Conservation (phyloP, 2,329 filamentous ascomycete genomes). For the Colletotrichum trifolii region DNA sequence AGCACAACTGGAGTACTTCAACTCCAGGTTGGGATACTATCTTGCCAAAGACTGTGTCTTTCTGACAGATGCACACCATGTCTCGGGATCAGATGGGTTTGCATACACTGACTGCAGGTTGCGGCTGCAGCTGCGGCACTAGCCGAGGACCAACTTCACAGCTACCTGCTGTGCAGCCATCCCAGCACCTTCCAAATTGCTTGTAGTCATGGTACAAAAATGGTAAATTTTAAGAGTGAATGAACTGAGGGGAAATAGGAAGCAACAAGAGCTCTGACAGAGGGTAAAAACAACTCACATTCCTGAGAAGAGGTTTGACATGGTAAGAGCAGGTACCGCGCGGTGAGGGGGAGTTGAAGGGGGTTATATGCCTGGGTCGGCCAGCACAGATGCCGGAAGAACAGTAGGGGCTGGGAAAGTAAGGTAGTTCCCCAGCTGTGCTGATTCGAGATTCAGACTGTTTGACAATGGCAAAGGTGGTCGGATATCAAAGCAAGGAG, state of each 20-base stretch:
- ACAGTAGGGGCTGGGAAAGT: constrained; percentile 24
- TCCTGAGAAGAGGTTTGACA: constrained; percentile 72
- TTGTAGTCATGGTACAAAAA: constrained; percentile 6
- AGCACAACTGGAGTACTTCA: background rate
- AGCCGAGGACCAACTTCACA: constrained; percentile 33
- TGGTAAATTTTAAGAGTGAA: background rate
- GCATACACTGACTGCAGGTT: constrained; percentile 27
- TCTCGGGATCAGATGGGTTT: constrained; percentile 25
- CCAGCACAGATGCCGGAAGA: constrained; percentile 26
- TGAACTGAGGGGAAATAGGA: background rate
- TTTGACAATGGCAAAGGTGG: constrained; percentile 32
- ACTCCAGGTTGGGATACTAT: too few species aligned
- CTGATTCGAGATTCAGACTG: constrained; percentile 28
- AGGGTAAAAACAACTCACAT: constrained; percentile 61
- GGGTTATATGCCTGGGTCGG: constrained; percentile 30
- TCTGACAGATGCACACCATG: constrained; percentile 31
- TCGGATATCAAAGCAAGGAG: constrained; percentile 35
- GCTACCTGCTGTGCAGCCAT: constrained; percentile 32
- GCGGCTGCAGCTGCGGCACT: constrained; percentile 32
- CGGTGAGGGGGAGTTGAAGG: constrained; percentile 39
- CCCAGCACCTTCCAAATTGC: background rate
- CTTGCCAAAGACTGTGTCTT: background rate
- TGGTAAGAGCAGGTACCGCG: constrained; percentile 46
- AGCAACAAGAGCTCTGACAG: constrained; percentile 31
- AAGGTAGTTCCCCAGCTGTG: constrained; percentile 25